A percentile compares a stretch with the other conserved stretches of the same genome.
phyloP scores from a whole-genome alignment of 1,139 yeast genomes.

The Pichia sp. region DNA sequence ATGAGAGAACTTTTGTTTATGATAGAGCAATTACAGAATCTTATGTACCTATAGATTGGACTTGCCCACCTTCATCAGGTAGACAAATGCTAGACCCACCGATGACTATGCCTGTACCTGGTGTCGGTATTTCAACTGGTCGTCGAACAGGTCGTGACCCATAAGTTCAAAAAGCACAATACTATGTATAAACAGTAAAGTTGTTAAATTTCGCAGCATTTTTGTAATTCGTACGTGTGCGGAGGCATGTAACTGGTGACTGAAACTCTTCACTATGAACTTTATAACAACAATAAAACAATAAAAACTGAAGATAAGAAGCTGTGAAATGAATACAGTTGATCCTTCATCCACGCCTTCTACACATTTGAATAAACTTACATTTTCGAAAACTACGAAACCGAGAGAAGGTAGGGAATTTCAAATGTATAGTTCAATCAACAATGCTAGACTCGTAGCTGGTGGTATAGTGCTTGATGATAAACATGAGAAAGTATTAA shows the following conservation, averaged over 20 bases:
- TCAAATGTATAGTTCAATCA: conserved; percentile 8
- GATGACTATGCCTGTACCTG: conserved; percentile 24
- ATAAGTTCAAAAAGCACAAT: too few species aligned
- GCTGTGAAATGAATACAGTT: background rate
- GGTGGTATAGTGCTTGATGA: conserved; percentile 75
- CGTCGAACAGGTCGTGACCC: conserved; percentile 22
- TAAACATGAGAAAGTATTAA: conserved; percentile 53
- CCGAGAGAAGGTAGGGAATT: conserved; percentile 12
- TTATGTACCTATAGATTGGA: conserved; percentile 27
- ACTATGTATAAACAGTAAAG: too few species aligned
- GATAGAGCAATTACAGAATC: conserved; percentile 26
- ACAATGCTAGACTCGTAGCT: conserved; percentile 71
- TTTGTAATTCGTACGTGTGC: too few species aligned
- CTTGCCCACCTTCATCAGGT: conserved; percentile 20
- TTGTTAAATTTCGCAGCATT: too few species aligned
- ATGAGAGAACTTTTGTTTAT: conserved; percentile 14
- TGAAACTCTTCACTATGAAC: too few species aligned
- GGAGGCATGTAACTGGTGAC: too few species aligned
- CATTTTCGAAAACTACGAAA: background rate
- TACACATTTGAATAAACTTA: background rate
- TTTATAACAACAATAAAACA: too few species aligned
- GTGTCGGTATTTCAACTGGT: conserved; percentile 23
- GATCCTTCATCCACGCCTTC: background rate
- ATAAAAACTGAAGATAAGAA: too few species aligned
- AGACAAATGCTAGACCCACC: conserved; percentile 22